Percentiles rank a stretch among this genome's conserved stretches.
phyloP scores from a whole-genome alignment of 2,329 filamentous ascomycete species.

The Sporothrix luriei region DNA sequence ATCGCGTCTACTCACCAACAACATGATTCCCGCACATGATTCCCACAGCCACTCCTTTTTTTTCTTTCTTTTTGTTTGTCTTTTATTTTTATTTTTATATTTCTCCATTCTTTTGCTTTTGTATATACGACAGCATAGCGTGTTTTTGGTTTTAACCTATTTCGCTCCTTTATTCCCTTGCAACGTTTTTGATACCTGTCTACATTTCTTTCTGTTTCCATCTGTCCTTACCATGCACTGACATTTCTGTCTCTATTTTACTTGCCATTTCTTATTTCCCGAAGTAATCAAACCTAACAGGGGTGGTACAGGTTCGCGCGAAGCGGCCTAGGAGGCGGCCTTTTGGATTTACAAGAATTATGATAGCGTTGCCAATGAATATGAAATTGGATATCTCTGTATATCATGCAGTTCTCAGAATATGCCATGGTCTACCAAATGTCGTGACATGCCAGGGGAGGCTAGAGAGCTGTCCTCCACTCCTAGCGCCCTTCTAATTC shows the following conservation, averaged over 20 bases:
- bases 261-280: conserved; percentile 21
- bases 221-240: neutral
- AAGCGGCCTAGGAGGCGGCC: neutral
- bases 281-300: conserved; percentile 22
- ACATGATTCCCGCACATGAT: too few relatives aligned
- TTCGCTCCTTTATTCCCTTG: conserved; percentile 11
- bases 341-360: conserved; percentile 25
- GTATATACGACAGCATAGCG: conserved; percentile 36
- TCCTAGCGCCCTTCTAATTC: neutral
- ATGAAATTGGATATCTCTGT: conserved; percentile 29
- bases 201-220: neutral
- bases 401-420: neutral
- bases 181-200: conserved; percentile 17
- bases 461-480: neutral
- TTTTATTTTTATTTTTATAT: neutral
- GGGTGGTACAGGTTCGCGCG: neutral
- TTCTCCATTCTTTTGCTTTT: conserved; percentile 9
- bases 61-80: too few relatives aligned
- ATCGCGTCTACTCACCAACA: conserved; percentile 6
- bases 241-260: conserved; percentile 13
- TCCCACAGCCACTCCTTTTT: conserved; percentile 13
- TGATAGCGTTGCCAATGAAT: conserved; percentile 30
- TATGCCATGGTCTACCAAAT: neutral
- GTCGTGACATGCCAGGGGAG: neutral
- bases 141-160: conserved; percentile 8